Base-by-base conservation (phyloP, 2,329 filamentous ascomycete species). In the Verticillium tricorpus region DNA sequence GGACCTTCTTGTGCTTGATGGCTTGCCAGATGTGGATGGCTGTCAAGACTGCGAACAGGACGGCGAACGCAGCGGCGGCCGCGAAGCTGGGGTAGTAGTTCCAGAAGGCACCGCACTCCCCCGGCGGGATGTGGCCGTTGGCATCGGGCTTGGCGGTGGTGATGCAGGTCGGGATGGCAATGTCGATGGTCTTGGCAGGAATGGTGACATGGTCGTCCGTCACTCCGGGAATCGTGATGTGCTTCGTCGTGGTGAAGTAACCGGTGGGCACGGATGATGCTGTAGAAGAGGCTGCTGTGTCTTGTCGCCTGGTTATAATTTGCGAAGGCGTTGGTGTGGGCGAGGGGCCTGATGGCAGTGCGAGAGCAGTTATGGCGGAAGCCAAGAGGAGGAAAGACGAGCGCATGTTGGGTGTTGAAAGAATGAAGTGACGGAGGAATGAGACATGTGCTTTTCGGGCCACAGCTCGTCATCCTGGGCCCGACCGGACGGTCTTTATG, bases 121-220 rank as follows among this genome's bases (percentile, higher is more conserved):
- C 71, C 0, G 74, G 72, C 0, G 73, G 72, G 0, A 76, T 57
- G 37, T 74, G 68, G 6, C 73, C 73, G 28, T 75, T 74, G 35
- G 66, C 63, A 56, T 75, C 74, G 1, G 73, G 72, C 9, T 66
- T 63, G 2, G 72, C 68, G 1, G 70, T 76, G 60, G 74, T 74
- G 1, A 72, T 63, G 62, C 76, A 78, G 3, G 75, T 78, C 14
- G 74, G 75, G 1, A 71, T 54, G 9, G 65, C 67, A 1, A 75
- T 64, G 25, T 69, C 56, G 31, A 75, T 70, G 1, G 74, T 77
- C 34, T 72, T 69, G 4, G 62, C 71, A 2, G 74, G 69, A 17
- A 71, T 64, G 0, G 68, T 73, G 19, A 67, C 66, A 19, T 70
- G 61, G 3, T 56, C 64, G 59, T 72, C 67, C n/a, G 72, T 73